phyloP scores from a whole-genome alignment of 495 filamentous ascomycete species.

The Amphirosellinia nigrospora region DNA sequence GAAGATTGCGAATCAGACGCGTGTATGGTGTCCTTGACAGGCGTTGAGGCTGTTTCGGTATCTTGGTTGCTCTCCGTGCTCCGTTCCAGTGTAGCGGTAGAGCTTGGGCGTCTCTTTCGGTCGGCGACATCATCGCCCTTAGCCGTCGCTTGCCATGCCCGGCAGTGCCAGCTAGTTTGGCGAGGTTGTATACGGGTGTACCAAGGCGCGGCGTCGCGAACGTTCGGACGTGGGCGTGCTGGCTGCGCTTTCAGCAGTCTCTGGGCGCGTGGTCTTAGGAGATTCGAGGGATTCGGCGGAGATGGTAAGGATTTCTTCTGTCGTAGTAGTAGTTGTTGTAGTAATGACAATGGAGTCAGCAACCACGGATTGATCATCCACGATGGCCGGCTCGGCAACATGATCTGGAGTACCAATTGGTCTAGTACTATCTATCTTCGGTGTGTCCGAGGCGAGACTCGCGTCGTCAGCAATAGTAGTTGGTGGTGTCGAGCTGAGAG shows the following conservation, averaged over 20 bases:
- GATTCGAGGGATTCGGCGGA: slow-evolving; percentile 7
- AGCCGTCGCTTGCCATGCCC: slow-evolving; percentile 48
- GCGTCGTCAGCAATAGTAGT: slow-evolving; percentile 54
- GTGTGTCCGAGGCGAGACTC: slow-evolving; percentile 51
- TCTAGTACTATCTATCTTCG: slow-evolving; percentile 33
- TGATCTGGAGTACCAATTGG: slow-evolving; percentile 33
- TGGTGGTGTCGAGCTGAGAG: slow-evolving; percentile 56
- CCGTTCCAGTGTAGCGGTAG: slow-evolving; percentile 41
- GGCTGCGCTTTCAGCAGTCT: slow-evolving; percentile 11
- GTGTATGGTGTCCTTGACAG: slow-evolving; percentile 41
- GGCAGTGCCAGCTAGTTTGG: slow-evolving; percentile 55
- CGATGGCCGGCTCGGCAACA: slow-evolving; percentile 28
- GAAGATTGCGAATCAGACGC: slow-evolving; percentile 37
- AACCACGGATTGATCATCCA: slow-evolving; percentile 37
- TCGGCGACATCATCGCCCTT: slow-evolving; percentile 47
- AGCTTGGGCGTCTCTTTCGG: slow-evolving; percentile 49
- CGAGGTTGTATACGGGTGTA: slow-evolving; percentile 61
- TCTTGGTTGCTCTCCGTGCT: slow-evolving; percentile 23
- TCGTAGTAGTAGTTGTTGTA: slow-evolving; percentile 5
- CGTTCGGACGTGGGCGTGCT: slow-evolving; percentile 39
- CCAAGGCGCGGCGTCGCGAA: slow-evolving; percentile 53
- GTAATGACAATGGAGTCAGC: slow-evolving; percentile 48
- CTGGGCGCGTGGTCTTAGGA: slow-evolving; percentile 3
- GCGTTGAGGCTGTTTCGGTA: slow-evolving; percentile 24
- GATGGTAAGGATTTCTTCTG: slow-evolving; percentile 5